Evolutionary conservation across 2,329 filamentous ascomycete species (phyloP).

Genomic region (Neocucurbitaria cava): DNA sequence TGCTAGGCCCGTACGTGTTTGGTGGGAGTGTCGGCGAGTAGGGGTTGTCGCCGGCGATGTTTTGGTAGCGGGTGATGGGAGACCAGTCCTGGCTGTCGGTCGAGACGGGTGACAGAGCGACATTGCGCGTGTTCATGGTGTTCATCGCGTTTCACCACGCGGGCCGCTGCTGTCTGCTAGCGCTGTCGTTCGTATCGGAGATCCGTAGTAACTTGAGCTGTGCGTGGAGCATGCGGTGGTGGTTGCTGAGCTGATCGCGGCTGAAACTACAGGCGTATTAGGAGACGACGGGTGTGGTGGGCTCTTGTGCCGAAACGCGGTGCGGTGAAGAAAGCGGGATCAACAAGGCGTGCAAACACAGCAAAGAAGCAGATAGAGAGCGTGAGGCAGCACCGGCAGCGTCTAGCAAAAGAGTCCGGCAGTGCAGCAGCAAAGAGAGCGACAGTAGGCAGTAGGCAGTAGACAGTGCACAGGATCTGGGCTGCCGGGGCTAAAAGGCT

Average conservation of each 20-base stretch:
- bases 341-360: conserved; percentile 22
- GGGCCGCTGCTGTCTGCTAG: conserved; percentile 31
- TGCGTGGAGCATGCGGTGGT: conserved; percentile 7
- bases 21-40: conserved; percentile 47
- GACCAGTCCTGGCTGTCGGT: conserved; percentile 52
- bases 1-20: conserved; percentile 43
- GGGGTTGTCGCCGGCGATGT: conserved; percentile 46
- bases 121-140: conserved; percentile 48
- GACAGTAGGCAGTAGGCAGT: conserved; percentile 1
- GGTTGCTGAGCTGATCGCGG: conserved; percentile 15
- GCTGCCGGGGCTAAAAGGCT: conserved; percentile 15
- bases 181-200: conserved; percentile 19
- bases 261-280: conserved; percentile 23
- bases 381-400: conserved; percentile 23
- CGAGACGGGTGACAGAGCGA: conserved; percentile 49
- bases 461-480: neutral
- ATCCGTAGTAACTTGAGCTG: conserved; percentile 7
- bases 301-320: conserved; percentile 15
- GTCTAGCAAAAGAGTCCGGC: conserved; percentile 33
- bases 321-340: conserved; percentile 20
- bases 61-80: conserved; percentile 49
- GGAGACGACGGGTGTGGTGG: conserved; percentile 1
- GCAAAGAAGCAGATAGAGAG: conserved; percentile 13
- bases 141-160: conserved; percentile 31
- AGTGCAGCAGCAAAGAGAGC: conserved; percentile 15